Base-by-base conservation (phyloP, 768 basidiomycete genomes). In the Trametopsis cervina region DNA sequence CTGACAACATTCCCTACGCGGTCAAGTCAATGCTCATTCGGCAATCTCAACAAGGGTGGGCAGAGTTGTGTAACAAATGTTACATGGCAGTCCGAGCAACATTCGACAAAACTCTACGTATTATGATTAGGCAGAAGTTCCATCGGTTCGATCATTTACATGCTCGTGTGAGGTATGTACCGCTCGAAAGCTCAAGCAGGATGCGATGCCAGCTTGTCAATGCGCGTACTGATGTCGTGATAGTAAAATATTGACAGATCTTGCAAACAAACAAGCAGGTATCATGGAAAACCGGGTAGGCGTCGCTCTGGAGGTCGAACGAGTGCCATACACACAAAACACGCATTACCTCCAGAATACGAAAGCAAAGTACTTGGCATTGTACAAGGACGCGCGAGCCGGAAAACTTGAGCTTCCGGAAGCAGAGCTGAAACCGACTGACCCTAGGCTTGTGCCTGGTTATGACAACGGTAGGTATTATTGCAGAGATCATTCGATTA, bases 1-100 rank as follows among this genome's bases (percentile, higher is more conserved):
- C 72, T 0, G 60, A 64, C 6, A 69, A 74, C 27, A 57, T 72
- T 12, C 74, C 74, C 0, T 73, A 67, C 42, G 59, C 62, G 17
- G 73, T 69, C 13, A 73, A 71, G 46, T 52, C 52, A 4, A 54
- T 55, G 12, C 64, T 73, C 24, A 75, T 79, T 22, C 52, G 49
- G 2, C 49, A 55, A 12, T 69, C 65, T 42, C 71, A 69, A 18
- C 40, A 36, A 4, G 18, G 60, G 6, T 78, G 77, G 77, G 41
- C 46, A 2, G 23, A 38, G 0, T 65, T 70, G 3, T 58, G 64
- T 0, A 42, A 57, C 6, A 51, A 53, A 12, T 74, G 73, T 51
- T 59, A 72, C 57, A 52, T 56, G 1, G 54, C 48, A 10, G 62
- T 76, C 4, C 56, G 63, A 17, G 56, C 60, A 12, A 58, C 67